Evolutionary conservation across 2,329 filamentous ascomycete species (phyloP).

Genomic region (Nectriaceae sp.): DNA sequence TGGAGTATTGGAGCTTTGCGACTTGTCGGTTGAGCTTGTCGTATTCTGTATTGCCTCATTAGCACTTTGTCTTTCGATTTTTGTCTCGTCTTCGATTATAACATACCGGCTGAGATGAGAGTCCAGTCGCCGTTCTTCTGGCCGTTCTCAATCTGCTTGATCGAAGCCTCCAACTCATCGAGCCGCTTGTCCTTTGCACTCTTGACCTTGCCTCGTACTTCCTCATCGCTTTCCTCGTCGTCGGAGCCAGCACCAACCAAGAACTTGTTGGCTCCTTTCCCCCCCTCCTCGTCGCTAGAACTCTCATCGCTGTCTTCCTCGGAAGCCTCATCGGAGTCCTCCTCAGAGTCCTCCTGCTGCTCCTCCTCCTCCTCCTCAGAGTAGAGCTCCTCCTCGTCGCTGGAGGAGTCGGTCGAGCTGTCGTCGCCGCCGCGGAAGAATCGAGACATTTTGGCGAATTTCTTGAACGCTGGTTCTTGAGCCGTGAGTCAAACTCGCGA

Average conservation of each 20-base stretch:
- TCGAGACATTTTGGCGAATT: constrained; percentile 75
- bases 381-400: constrained; percentile 96
- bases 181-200: constrained; percentile 97
- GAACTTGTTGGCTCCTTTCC: constrained; percentile 79
- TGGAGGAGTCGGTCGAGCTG: constrained; percentile 94
- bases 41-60: constrained; percentile 64
- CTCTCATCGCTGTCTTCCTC: constrained; percentile 50
- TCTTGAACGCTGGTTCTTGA: constrained; percentile 31
- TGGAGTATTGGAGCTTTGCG: constrained; percentile 69
- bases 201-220: constrained; percentile 84
- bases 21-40: constrained; percentile 92
- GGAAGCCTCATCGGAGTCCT: constrained; percentile 54
- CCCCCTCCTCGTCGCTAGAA: constrained; percentile 62
- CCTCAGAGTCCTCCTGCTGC: constrained; percentile 49
- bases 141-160: constrained; percentile 92
- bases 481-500: constrained; percentile 32
- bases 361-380: constrained; percentile 48
- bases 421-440: constrained; percentile 93
- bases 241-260: constrained; percentile 73
- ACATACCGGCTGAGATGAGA: constrained; percentile 79
- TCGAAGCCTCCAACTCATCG: constrained; percentile 88
- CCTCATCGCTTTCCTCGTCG: constrained; percentile 84
- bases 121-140: constrained; percentile 98
- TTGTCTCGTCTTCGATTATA: background rate
- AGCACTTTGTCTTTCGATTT: constrained; percentile 10